phyloP scores from a whole-genome alignment of 179 eudicot genomes.

The Camellia oleifera region DNA sequence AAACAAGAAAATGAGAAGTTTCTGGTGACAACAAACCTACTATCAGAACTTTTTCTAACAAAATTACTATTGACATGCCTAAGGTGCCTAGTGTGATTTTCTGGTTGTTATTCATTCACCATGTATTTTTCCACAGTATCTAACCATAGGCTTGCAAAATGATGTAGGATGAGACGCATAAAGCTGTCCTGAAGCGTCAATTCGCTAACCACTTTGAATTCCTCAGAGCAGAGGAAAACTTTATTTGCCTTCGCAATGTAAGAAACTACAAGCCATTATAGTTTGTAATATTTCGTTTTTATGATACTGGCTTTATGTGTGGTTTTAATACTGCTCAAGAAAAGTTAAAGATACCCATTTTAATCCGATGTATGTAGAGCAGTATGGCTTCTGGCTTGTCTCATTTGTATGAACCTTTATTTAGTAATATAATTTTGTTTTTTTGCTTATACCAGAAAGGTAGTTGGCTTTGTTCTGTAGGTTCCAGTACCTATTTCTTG shows the following conservation, averaged over 20 bases:
- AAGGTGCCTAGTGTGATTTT: constrained; percentile 46
- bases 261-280: constrained; percentile 17
- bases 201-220: constrained; percentile 70
- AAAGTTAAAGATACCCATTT: background rate
- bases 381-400: background rate
- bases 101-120: background rate
- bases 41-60: constrained; percentile 70
- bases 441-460: background rate
- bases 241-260: constrained; percentile 61
- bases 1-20: constrained; percentile 57
- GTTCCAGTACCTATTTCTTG: too few species aligned
- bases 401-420: background rate
- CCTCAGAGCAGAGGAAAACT: constrained; percentile 65
- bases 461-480: too few species aligned
- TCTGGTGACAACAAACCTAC: constrained; percentile 52
- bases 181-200: constrained; percentile 70
- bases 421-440: background rate
- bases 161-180: constrained; percentile 65
- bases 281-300: background rate
- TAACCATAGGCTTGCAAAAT: constrained; percentile 12
- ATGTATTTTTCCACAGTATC: background rate
- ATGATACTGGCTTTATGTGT: background rate
- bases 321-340: background rate
- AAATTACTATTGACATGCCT: constrained; percentile 75
- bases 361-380: too few species aligned